phyloP scores from a whole-genome alignment of 2,329 filamentous ascomycete species.

The Lecanicillium sp. region DNA sequence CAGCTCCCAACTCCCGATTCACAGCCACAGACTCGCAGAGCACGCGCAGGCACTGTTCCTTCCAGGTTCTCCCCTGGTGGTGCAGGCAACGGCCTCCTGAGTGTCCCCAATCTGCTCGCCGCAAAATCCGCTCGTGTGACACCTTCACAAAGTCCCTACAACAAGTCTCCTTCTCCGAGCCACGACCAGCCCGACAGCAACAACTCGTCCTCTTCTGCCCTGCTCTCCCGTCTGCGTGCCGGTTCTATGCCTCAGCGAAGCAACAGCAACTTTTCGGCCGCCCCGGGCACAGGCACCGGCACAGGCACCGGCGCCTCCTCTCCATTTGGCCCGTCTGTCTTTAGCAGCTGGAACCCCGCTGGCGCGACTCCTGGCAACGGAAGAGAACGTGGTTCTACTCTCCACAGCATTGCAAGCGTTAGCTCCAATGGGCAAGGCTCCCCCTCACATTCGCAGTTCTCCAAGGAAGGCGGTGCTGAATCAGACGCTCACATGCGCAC shows the following conservation, averaged over 20 bases:
- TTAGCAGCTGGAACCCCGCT: conserved; percentile 73
- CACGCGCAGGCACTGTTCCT: conserved; percentile 90
- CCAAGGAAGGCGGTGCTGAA: conserved; percentile 74
- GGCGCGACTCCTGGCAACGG: conserved; percentile 33
- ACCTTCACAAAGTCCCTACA: conserved; percentile 78
- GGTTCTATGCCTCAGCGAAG: conserved; percentile 90
- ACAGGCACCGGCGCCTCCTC: too few relatives aligned
- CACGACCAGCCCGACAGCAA: conserved; percentile 38
- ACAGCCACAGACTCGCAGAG: conserved; percentile 63
- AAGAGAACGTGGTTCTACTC: conserved; percentile 76
- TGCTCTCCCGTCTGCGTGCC: conserved; percentile 78
- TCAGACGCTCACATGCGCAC: conserved; percentile 84
- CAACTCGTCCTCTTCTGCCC: conserved; percentile 54
- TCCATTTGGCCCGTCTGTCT: conserved; percentile 84
- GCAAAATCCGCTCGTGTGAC: conserved; percentile 78
- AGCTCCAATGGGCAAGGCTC: conserved; percentile 86
- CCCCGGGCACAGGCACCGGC: conserved; percentile 41
- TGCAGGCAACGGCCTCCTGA: conserved; percentile 49
- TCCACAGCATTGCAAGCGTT: conserved; percentile 75
- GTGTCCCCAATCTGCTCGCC: conserved; percentile 43
- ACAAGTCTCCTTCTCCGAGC: conserved; percentile 54
- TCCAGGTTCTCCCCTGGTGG: conserved; percentile 81
- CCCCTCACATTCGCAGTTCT: conserved; percentile 78
- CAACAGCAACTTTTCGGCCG: conserved; percentile 58
- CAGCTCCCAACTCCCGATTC: conserved; percentile 59